Base-by-base conservation (phyloP, 108 stramenopile genomes). In the Nitzschia sp. region DNA sequence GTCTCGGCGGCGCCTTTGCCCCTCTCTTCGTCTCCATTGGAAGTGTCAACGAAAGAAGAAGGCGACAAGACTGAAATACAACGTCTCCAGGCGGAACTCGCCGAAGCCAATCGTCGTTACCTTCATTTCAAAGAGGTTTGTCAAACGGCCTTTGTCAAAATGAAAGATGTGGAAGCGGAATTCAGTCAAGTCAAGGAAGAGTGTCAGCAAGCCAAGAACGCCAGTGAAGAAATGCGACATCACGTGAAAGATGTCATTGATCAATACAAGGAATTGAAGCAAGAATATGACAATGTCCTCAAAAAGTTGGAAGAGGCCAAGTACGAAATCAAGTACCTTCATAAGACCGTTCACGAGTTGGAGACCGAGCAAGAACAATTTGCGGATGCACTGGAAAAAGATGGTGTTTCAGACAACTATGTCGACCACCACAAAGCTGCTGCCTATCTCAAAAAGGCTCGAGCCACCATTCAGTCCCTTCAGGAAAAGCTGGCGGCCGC, bases 201-300 rank as follows among this genome's bases (percentile, higher is more conserved):
- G 2, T 55, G 26, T 35, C 27, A 67, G 1, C 30, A 54, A 26
- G 66, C 66, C 1, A 18, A 19, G 1, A 5, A 6, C 9, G 23
- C 59, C n/a, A 24, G 69, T n/a, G 58, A 47, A 21, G 21, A 59
- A 31, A 38, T 60, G 31, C 34, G 27, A 19, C 27, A 30, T 2
- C 45, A 60, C 18, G 24, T 70, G 29, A 59, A 70, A 58, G 69
- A 70, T 19, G 58, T 70, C 2, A 70, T 56, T 33, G 30, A 59
- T 17, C 54, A 59, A 36, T 70, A 70, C 69, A 59, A 70, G 35
- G 69, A 70, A n/a, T 32, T 53, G 2, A 13, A 65, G 6, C 29
- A 29, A 31, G 64, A 65, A 29, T 26, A 65, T 29, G 47, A 53
- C 2, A 25, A 32, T 15, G 29, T 32, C 27, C 8, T 25, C 15